Evolutionary conservation across 2,329 filamentous ascomycete genomes (phyloP), one percentile per base, ranked within the genome.

Genomic region (Colletotrichum sidae): DNA sequence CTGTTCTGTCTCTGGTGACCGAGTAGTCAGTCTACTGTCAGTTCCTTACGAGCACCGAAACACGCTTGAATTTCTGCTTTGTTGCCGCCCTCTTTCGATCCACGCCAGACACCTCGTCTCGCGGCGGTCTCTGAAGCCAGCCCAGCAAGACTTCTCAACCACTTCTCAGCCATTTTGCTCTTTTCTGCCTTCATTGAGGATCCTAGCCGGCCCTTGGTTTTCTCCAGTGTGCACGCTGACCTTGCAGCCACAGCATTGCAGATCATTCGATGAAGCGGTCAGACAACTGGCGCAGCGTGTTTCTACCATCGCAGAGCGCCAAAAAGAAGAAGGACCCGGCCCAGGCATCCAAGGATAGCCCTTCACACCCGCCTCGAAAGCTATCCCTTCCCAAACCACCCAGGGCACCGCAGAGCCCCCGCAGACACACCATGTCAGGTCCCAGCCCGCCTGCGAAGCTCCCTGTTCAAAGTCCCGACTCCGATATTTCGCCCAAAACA

Each of bases 401-500:
- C 15, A 42, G 12, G 15, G 54, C 13, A 47, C 41, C 12, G 46
- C 61, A 52, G 6, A 47, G 17, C 11, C n/a, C 37, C 12, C 59
- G 60, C 45, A 47, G 65, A 35, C 58, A 63, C 46, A 58, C 65
- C 25, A 69, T 60, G 60, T 37, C 61, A 60, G 60, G 52, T 17
- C 54, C 60, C 33, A 66, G 25, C 46, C 59, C 67, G 35, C 70
- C 68, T 65, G 69, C 71, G 52, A 74, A 69, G 42, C 70, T 73
- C 39, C 68, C 67, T 51, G 59, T 73, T 39, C 71, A 73, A 56
- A 79, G 76, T 65, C 74, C 79, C 55, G 79, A 78, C 67, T 80
- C 78, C 15, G 80, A 82, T 50, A 70, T 83, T 60, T 84, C 82
- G 62, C 81, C 82, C 35, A 75, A 74, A 58, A 77, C 81, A 7